phyloP scores from a whole-genome alignment of 2,329 filamentous ascomycete genomes.

The Zasmidium cellare region DNA sequence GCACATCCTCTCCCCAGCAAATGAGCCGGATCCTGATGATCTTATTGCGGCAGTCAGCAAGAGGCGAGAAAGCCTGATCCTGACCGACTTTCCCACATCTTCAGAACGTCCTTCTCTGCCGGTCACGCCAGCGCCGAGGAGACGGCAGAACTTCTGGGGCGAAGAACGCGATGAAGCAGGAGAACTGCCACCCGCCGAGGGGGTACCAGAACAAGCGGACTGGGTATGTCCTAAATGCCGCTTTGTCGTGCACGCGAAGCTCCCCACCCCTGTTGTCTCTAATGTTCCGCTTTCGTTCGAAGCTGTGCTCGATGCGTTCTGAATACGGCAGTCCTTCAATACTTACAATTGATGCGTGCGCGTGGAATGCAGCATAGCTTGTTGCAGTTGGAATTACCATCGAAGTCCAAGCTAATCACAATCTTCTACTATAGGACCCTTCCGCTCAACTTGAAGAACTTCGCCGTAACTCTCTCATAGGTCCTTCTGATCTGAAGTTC shows the following conservation, averaged over 20 bases:
- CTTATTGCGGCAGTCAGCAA: slow-evolving; percentile 31
- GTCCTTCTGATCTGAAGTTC: slow-evolving; percentile 30
- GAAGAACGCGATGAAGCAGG: slow-evolving; percentile 56
- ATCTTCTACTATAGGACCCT: slow-evolving; percentile 43
- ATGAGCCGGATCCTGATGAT: slow-evolving; percentile 26
- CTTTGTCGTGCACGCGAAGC: slow-evolving; percentile 28
- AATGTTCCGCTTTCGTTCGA: not conserved
- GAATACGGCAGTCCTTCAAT: too few relatives aligned
- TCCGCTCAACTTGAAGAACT: slow-evolving; percentile 48
- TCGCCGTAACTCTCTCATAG: slow-evolving; percentile 44
- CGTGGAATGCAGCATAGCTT: slow-evolving; percentile 1
- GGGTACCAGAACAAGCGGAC: slow-evolving; percentile 82
- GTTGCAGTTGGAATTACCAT: not conserved
- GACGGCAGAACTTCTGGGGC: slow-evolving; percentile 68
- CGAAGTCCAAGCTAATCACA: slow-evolving; percentile 14
- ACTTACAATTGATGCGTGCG: slow-evolving; percentile 3
- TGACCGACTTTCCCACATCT: slow-evolving; percentile 86
- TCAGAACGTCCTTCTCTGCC: slow-evolving; percentile 82
- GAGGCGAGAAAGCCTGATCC: slow-evolving; percentile 59
- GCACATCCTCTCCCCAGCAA: slow-evolving; percentile 26
- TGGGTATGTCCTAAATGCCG: slow-evolving; percentile 75
- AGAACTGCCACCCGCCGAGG: slow-evolving; percentile 72
- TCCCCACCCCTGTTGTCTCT: not conserved
- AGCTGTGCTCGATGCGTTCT: slow-evolving; percentile 3
- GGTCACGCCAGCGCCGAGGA: slow-evolving; percentile 82